Evolutionary conservation across 345 rosid species (phyloP).

Genomic region (Toxicodendron radicans): DNA sequence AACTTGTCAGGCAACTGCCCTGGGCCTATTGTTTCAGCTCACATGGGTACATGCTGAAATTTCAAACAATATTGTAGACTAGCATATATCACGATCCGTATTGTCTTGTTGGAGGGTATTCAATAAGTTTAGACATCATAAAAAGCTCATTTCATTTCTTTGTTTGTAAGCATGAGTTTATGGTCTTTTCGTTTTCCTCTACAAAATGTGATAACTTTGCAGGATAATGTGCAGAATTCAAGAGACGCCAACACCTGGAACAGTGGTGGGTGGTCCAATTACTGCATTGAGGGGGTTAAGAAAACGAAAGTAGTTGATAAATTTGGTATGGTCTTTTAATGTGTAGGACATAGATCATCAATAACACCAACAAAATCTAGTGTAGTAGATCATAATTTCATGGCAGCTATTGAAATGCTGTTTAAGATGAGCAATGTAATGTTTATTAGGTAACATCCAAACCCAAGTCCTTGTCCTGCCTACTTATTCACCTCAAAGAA

Average conservation of each 20-base stretch:
- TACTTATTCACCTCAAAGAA: slow-evolving; percentile 12
- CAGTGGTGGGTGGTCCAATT: background rate
- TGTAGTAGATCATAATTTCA: background rate
- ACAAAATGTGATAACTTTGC: background rate
- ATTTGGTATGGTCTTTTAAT: slow-evolving; percentile 9
- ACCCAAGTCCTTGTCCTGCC: slow-evolving; percentile 19
- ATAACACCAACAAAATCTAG: background rate
- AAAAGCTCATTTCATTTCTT: background rate
- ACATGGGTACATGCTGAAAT: background rate
- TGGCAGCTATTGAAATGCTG: slow-evolving; percentile 20
- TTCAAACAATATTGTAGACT: background rate
- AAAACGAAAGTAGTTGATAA: slow-evolving; percentile 7
- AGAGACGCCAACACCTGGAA: background rate
- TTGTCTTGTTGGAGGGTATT: background rate
- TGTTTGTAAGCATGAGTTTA: background rate
- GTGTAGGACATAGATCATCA: slow-evolving; percentile 15
- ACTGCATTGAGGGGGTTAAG: background rate
- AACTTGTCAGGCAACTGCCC: background rate
- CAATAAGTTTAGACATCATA: background rate
- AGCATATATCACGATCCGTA: background rate
- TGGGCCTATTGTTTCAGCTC: background rate
- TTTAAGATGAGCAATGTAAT: slow-evolving; percentile 16
- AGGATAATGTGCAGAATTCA: background rate
- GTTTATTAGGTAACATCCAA: slow-evolving; percentile 29
- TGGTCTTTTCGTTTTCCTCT: background rate